phyloP scores from a whole-genome alignment of 305 asterid species.

The Nicotiana rustica region DNA sequence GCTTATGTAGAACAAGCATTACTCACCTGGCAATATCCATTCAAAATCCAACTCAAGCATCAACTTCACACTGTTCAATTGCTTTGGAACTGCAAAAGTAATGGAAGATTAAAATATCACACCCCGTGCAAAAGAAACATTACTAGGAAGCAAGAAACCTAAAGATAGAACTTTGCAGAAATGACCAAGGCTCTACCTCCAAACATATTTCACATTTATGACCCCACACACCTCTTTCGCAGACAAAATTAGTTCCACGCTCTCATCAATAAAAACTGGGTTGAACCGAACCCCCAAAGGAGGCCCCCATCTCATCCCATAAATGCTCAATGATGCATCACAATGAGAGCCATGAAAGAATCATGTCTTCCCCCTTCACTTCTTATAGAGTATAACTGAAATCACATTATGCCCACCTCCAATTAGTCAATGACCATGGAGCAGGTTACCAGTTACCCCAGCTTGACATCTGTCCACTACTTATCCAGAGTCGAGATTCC shows the following conservation, averaged over 20 bases:
- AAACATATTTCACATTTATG: not conserved
- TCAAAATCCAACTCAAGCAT: conserved; percentile 66
- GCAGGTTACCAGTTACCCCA: conserved; percentile 12
- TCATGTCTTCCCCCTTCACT: not conserved
- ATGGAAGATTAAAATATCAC: not conserved
- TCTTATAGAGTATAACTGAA: not conserved
- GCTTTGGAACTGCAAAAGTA: conserved; percentile 51
- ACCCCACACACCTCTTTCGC: conserved; percentile 3
- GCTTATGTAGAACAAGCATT: conserved; percentile 9
- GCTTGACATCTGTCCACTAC: conserved; percentile 20
- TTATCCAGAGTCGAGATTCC: conserved; percentile 18
- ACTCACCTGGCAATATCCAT: conserved; percentile 76
- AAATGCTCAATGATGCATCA: not conserved
- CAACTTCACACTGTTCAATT: conserved; percentile 58
- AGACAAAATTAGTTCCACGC: not conserved
- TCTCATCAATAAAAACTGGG: conserved; percentile 16
- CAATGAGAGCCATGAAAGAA: not conserved
- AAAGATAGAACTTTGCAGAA: not conserved
- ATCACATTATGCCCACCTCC: conserved; percentile 25
- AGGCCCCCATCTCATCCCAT: not conserved
- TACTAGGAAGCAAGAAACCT: conserved; percentile 20
- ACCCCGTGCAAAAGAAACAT: not conserved
- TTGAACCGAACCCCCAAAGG: not conserved
- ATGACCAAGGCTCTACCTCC: conserved; percentile 1
- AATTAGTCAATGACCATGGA: conserved; percentile 18